A percentile compares a stretch with the other conserved stretches of the same genome.
These are phyloP conservation scores for Tetraselmis striata DNA, from an alignment of 139 green algal genomes.

Conservation along the genomic window DNA sequence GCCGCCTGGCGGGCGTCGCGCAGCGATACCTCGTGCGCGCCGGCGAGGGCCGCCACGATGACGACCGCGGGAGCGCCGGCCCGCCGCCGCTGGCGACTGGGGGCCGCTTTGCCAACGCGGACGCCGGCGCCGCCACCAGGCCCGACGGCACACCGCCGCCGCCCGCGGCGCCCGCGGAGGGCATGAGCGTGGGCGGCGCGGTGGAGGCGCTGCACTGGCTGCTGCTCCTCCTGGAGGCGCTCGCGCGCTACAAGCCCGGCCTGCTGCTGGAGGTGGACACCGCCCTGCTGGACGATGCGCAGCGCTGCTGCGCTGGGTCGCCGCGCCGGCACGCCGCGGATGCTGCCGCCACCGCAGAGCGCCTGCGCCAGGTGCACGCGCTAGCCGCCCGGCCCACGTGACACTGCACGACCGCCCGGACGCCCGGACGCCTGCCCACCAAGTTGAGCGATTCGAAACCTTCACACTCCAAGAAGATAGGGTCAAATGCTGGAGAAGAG, in stretches of 20 bases:
- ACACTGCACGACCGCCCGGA: too few relatives aligned
- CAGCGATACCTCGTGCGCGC: background rate
- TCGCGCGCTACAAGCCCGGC: background rate
- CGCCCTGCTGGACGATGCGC: background rate
- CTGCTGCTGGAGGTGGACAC: background rate
- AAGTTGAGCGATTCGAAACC: too few relatives aligned
- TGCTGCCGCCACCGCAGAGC: too few relatives aligned
- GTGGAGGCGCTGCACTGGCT: background rate
- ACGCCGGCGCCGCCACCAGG: too few relatives aligned
- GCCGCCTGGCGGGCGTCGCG: background rate
- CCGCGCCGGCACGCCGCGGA: background rate
- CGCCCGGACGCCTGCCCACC: too few relatives aligned
- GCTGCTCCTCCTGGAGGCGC: background rate
- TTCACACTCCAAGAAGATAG: too few relatives aligned
- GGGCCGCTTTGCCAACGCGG: background rate
- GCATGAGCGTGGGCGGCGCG: background rate
- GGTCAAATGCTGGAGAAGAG: too few relatives aligned
- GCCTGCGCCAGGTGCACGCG: background rate
- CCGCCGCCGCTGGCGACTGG: too few relatives aligned
- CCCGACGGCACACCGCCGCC: too few relatives aligned
- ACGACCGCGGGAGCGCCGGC: too few relatives aligned
- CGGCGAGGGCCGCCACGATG: too few relatives aligned
- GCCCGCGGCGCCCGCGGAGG: too few relatives aligned
- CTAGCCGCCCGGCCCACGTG: background rate
- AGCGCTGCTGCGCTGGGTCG: background rate